Evolutionary conservation across 805 yeast species (phyloP), one percentile per base, ranked within the genome.

Genomic region (Saturnispora quitensis): DNA sequence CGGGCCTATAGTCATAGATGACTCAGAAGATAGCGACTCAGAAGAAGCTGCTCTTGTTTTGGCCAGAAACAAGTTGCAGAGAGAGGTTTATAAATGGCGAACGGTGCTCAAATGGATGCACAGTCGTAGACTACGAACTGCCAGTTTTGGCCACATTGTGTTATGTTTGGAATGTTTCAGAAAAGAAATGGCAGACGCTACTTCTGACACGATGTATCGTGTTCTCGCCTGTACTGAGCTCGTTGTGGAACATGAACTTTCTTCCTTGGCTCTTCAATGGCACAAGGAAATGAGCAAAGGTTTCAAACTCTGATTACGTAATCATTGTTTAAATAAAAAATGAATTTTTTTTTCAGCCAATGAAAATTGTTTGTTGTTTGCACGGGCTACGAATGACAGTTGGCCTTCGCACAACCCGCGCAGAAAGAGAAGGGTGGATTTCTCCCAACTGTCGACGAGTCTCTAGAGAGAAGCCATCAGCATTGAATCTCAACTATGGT

Each of bases 151-250:
- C 20, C 62, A 58, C 42, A 43, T 56, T 24, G 55, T 62, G 3
- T 40, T 64, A 5, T 66, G 70, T 50, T 40, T 63, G 22, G 51
- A 43, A 1, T 65, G 68, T 51, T 55, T 65, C 17, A 40, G 44
- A 4, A 25, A 50, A 5, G 60, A 59, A 20, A 17, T 58, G n/a
- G 12, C n/a, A 5, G 13, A 22, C n/a, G 7, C 25, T 22, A 6
- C 44, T 4, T 15, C n/a, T 3, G 18, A 24, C 12, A n/a, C n/a
- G 6, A 12, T 12, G 13, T 5, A 15, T 13, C 27, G 31, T 24
- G 17, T 40, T 3, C 3, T 40, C 3, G 12, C 4, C 17, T 40
- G 44, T 15, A 17, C 27, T 6, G 44, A 40, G 18, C 31, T 40
- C 6, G 42, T 38, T 13, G 42, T 18, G 15, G 42, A 38, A 20